A percentile compares a stretch with the other conserved stretches of the same genome.
These are phyloP conservation scores for Pelargonium myrrhifolium DNA, from an alignment of 441 rosid genomes.

Conservation along the genomic window DNA sequence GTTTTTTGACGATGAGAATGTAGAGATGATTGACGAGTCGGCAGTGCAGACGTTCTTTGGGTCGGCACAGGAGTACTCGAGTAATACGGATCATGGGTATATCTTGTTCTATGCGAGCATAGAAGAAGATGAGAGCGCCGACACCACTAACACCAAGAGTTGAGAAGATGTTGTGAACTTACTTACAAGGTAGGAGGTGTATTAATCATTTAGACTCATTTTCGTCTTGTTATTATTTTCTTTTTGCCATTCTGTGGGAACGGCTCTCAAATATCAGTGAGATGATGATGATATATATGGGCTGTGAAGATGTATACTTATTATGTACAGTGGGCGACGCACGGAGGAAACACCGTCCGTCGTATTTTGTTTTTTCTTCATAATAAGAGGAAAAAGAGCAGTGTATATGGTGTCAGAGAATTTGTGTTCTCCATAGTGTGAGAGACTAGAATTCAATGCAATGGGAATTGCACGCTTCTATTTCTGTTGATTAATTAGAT, in stretches of 20 bases:
- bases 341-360: slow-evolving; percentile 39
- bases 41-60: slow-evolving; percentile 90
- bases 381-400: slow-evolving; percentile 32
- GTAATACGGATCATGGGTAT: slow-evolving; percentile 85
- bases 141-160: slow-evolving; percentile 37
- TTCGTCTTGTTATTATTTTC: slow-evolving; percentile 18
- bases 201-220: slow-evolving; percentile 27
- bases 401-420: slow-evolving; percentile 36
- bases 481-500: too few species aligned
- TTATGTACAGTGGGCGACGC: slow-evolving; percentile 56
- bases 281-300: slow-evolving; percentile 20
- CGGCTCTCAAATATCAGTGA: slow-evolving; percentile 27
- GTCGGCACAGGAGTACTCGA: slow-evolving; percentile 78
- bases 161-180: slow-evolving; percentile 30
- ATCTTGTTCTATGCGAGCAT: slow-evolving; percentile 79
- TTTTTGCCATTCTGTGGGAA: slow-evolving; percentile 28
- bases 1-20: slow-evolving; percentile 84
- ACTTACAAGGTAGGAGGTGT: slow-evolving; percentile 32
- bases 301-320: slow-evolving; percentile 43
- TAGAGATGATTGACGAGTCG: slow-evolving; percentile 86
- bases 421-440: slow-evolving; percentile 28
- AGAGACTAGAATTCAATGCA: slow-evolving; percentile 24
- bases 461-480: slow-evolving; percentile 8
- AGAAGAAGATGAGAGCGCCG: slow-evolving; percentile 40
- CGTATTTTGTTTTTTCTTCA: slow-evolving; percentile 19